A percentile compares a stretch with the other conserved stretches of the same genome.
Conservation (phyloP, 176 grass and related monocot species). For the Chrysopogon serrulatus region DNA sequence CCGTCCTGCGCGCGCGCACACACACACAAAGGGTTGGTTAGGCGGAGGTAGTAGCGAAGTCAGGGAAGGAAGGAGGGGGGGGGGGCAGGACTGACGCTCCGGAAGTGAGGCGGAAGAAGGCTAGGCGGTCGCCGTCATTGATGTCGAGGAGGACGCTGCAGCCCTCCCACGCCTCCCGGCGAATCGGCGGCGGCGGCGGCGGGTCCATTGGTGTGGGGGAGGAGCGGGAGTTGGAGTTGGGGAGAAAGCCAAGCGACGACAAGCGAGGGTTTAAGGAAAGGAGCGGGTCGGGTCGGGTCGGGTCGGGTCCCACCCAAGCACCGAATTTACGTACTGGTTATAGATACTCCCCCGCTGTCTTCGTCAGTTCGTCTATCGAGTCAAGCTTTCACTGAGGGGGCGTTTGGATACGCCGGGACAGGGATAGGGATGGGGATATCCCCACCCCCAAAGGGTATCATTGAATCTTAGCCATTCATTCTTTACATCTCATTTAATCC, state of each 20-base stretch:
- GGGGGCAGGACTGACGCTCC: conserved; percentile 36
- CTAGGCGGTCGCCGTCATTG: conserved; percentile 97
- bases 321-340: no score
- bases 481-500: no score
- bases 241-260: background rate
- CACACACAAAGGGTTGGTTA: background rate
- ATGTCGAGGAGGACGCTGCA: conserved; percentile 99
- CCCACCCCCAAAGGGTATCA: no score
- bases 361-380: no score
- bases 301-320: background rate
- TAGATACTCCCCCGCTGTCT: no score
- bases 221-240: background rate
- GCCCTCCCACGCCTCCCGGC: conserved; percentile 70
- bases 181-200: conserved; percentile 6
- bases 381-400: no score
- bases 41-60: background rate
- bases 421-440: no score
- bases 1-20: conserved; percentile 39
- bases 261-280: background rate
- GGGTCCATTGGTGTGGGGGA: conserved; percentile 5
- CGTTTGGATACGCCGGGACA: no score
- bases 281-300: background rate
- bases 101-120: conserved; percentile 87
- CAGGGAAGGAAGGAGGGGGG: background rate
- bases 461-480: no score